Evolutionary conservation across 192 early-diverging fungal genomes (phyloP), one percentile per base, ranked within the genome.

Genomic region (Coemansia sp.): DNA sequence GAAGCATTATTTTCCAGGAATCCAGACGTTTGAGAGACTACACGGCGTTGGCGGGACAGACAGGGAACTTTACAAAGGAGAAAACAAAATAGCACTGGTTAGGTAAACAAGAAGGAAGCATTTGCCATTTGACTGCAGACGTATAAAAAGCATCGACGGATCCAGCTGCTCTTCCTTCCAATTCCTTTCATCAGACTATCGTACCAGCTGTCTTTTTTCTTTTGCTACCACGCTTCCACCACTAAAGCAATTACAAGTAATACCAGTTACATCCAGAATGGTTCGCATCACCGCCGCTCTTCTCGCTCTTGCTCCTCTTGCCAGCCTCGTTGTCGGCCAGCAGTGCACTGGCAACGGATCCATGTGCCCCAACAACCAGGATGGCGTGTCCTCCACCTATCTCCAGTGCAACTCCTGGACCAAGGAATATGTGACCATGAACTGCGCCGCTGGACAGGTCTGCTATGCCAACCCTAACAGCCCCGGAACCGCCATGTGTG

Each of bases 381-480:
- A 83, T 30, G 81, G 81, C 35, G 81, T 78, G 20, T 83, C 76
- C 15, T 36, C 72, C 15, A 83, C 76, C 65, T 83, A 83, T 64
- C 81, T 83, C 11, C 81, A 83, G 76, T 83, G 81, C 69, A 74
- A 77, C 60, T 74, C 62, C 66, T 75, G 66, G 75, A 64, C 49
- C 48, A 46, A 60, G 12, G 58, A 71, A 55, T 83, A 75, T 51
- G 66, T 61, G 35, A 56, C 66, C n/a, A 46, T 53, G 51, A 62
- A 66, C 66, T 83, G 81, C 57, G 46, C 71, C 0, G 20, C 69
- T 6, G 81, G 75, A 51, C 81, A 83, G 62, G 81, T 83, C 33
- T 83, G 81, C 81, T 83, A 78, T 24, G 76, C 81, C 36, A 83
- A 78, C 64, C 81, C 81, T 21, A 82, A 67, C 71, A 72, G 59